phyloP scores from a whole-genome alignment of 352 stramenopile species.

The Globisporangium apiculatum region DNA sequence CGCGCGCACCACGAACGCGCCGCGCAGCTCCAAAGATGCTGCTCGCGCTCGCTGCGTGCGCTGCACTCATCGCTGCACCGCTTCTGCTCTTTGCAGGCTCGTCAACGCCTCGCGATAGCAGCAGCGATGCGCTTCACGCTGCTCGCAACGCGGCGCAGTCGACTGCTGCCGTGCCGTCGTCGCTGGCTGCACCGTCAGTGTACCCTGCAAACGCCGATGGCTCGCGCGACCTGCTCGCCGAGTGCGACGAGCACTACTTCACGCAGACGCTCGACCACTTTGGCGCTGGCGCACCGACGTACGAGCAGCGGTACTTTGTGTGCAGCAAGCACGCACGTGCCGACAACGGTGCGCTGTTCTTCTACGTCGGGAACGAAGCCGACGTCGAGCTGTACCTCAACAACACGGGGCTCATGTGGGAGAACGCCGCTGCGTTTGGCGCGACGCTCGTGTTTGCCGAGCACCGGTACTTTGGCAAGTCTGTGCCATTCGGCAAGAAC shows the following conservation, averaged over 20 bases:
- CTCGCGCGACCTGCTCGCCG: slow-evolving; percentile 32
- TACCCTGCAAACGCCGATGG: slow-evolving; percentile 34
- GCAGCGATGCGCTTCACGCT: neutral
- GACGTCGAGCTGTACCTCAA: slow-evolving; percentile 94
- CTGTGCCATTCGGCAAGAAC: slow-evolving; percentile 67
- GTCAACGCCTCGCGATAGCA: too few species aligned
- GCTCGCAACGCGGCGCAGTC: neutral
- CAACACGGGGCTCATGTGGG: slow-evolving; percentile 95
- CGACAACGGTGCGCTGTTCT: slow-evolving; percentile 76
- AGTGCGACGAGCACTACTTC: slow-evolving; percentile 71
- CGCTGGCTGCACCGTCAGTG: neutral
- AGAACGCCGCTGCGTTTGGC: slow-evolving; percentile 87
- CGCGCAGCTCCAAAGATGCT: slow-evolving; percentile 14
- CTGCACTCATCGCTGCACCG: slow-evolving; percentile 20
- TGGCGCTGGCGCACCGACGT: slow-evolving; percentile 43
- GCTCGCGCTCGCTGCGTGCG: slow-evolving; percentile 20
- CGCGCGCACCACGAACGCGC: slow-evolving; percentile 5
- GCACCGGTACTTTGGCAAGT: slow-evolving; percentile 95
- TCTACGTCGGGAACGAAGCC: slow-evolving; percentile 95
- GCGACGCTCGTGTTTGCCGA: slow-evolving; percentile 95
- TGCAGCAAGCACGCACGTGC: slow-evolving; percentile 57
- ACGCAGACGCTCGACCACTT: slow-evolving; percentile 78
- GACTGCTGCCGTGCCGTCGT: neutral
- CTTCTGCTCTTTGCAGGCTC: slow-evolving; percentile 25
- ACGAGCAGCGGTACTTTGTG: slow-evolving; percentile 87